Conservation (phyloP, 1,284 basidiomycete species). For the Papiliotrema terrestris region DNA sequence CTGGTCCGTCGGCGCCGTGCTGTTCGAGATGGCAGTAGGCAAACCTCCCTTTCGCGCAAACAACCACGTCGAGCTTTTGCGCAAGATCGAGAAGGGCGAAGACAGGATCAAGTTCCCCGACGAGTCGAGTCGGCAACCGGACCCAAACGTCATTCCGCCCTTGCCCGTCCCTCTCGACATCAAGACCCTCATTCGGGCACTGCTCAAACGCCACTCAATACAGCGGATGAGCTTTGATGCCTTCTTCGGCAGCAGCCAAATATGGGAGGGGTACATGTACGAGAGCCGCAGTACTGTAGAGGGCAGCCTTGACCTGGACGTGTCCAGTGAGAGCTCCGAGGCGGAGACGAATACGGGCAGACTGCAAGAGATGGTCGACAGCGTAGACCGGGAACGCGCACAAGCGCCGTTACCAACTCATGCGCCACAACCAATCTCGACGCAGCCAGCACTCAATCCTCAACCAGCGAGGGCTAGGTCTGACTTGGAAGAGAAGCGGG, state of each 20-base stretch:
- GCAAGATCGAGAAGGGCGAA: conserved; percentile 81
- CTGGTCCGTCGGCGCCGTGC: conserved; percentile 95
- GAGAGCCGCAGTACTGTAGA: conserved; percentile 44
- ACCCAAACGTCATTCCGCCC: conserved; percentile 17
- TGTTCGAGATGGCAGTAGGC: conserved; percentile 93
- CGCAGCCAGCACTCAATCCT: conserved; percentile 27
- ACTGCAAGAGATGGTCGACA: conserved; percentile 22
- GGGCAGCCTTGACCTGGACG: conserved; percentile 31
- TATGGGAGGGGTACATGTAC: conserved; percentile 73
- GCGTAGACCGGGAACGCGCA: conserved; percentile 13
- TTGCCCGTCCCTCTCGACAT: conserved; percentile 71
- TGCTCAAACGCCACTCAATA: conserved; percentile 78
- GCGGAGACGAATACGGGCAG: conserved; percentile 15
- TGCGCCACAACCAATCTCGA: conserved; percentile 23
- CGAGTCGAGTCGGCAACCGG: conserved; percentile 53
- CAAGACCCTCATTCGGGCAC: conserved; percentile 76
- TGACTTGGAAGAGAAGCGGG: neutral
- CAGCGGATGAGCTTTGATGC: conserved; percentile 88
- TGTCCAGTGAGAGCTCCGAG: conserved; percentile 35
- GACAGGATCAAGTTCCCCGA: conserved; percentile 83
- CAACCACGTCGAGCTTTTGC: conserved; percentile 93
- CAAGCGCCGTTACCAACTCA: conserved; percentile 26
- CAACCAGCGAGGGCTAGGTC: conserved; percentile 18
- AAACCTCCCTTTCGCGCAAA: conserved; percentile 90
- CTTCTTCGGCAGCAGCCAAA: conserved; percentile 74